Evolutionary conservation across 768 basidiomycete genomes (phyloP), one percentile per base, ranked within the genome.

Genomic region (Boletus rex-veris): DNA sequence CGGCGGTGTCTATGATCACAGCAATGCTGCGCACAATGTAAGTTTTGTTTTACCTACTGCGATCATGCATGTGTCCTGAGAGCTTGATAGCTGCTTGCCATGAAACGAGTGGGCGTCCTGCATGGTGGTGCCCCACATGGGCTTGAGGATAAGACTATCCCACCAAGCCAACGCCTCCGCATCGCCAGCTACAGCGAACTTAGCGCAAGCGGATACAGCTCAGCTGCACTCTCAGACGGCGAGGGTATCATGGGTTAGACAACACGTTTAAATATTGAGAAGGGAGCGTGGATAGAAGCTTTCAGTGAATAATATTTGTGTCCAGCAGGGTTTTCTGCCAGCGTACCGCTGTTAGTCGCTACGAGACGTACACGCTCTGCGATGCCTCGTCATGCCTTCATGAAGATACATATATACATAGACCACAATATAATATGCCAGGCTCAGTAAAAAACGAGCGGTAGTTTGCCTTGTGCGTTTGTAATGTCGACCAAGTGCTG

Each of bases 1-100:
- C 64, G 94, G 94, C 57, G 90, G 89, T 54, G 86, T 93, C 1
- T 92, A 92, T 64, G 88, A 90, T 60, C 91, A 92, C 64, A 90
- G 88, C 30, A 92, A 92, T 65, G 88, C 90, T 42, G 89, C 91
- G 7, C 89, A 92, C 69, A 92, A 92, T 64, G 85, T 86, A 64
- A 36, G 84, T 71, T 2, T 35, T 45, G 5, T 1, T 21, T 4
- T 1, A 5, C 8, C 8, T 1, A 5, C 2, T 31, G 6, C 0
- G 16, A 3, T 48, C 16, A 3, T 36, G 56, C 19, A 12, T 19
- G 3, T 41, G 35, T 55, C 7, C 39, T 62, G 26, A 68, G n/a
- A 19, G n/a, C 3, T 5, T 39, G 9, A 19, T 44, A 61, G 64
- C 19, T 68, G 16, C 67, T 71, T 16, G 69, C 69, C 4, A 83